These are phyloP conservation scores for Ophiosphaerella herpotricha DNA, from an alignment of 2,329 filamentous ascomycete genomes.

Conservation along the genomic window DNA sequence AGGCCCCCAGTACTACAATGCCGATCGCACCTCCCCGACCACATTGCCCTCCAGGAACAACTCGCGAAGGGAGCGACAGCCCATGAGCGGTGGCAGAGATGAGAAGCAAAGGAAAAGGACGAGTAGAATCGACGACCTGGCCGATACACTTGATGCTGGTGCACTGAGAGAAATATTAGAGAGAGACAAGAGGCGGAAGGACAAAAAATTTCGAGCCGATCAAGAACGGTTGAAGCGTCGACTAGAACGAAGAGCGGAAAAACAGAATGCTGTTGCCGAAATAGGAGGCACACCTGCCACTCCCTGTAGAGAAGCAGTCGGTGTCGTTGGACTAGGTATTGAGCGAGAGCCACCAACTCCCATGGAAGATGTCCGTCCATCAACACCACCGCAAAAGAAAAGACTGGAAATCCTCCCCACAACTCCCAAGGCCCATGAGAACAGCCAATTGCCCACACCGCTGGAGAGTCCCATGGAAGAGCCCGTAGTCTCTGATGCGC, in stretches of 20 bases:
- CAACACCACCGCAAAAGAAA: slow-evolving; percentile 38
- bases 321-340: slow-evolving; percentile 58
- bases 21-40: slow-evolving; percentile 37
- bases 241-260: slow-evolving; percentile 68
- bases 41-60: slow-evolving; percentile 55
- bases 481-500: slow-evolving; percentile 55
- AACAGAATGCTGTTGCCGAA: slow-evolving; percentile 62
- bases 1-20: slow-evolving; percentile 61
- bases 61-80: slow-evolving; percentile 57
- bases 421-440: slow-evolving; percentile 23
- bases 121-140: slow-evolving; percentile 70
- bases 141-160: slow-evolving; percentile 82
- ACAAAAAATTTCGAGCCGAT: slow-evolving; percentile 72
- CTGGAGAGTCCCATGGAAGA: slow-evolving; percentile 52
- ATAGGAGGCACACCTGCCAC: slow-evolving; percentile 61
- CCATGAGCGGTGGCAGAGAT: slow-evolving; percentile 52
- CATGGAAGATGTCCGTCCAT: slow-evolving; percentile 55
- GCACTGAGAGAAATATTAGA: slow-evolving; percentile 90
- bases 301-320: slow-evolving; percentile 55
- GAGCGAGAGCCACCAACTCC: slow-evolving; percentile 62
- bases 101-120: slow-evolving; percentile 59
- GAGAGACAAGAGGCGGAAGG: slow-evolving; percentile 77
- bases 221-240: slow-evolving; percentile 69
- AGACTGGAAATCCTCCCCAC: slow-evolving; percentile 20
- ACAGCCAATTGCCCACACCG: slow-evolving; percentile 41